Evolutionary conservation across 2,329 filamentous ascomycete species (phyloP), one percentile per base, ranked within the genome.

Genomic region (Aureobasidium pullulans): DNA sequence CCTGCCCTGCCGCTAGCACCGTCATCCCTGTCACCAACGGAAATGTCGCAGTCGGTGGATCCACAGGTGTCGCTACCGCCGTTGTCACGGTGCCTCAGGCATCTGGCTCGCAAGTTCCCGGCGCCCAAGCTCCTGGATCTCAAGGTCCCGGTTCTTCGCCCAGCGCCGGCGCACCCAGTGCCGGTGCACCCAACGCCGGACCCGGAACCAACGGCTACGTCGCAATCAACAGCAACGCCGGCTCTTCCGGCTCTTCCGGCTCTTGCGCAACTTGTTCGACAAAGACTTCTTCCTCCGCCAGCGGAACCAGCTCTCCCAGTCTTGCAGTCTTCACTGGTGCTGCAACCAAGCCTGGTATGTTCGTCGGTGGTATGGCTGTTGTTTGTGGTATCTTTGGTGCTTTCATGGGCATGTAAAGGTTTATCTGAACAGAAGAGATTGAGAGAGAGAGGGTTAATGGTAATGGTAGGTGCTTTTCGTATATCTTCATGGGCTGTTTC

Each of bases 1-100:
- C 31, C 43, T 53, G 60, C 57, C 28, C 60, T 11, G 23, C 59
- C 31, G 50, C 53, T 23, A 23, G 28, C 54, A 58, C 34, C 2
- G 9, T 19, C n/a, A 23, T 34, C 29, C 8, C 43, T 16, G 23
- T 19, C 13, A 23, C 11, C 16, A 40, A 39, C 31, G 50, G 50
- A 23, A 29, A 39, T 13, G 11, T n/a, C 13, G 34, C 16, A 13
- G 19, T 39, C 32, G 34, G 31, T n/a, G 13, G 13, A 5, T 9
- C 34, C 31, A 2, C 29, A 37, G 36, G 34, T 15, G 8, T 19
- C 10, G 13, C 9, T 34, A 46, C 34, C 23, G 11, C 19, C 6
- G 50, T 13, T 23, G 34, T 19, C 40, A 32, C 13, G 3, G 23
- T 10, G 16, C 29, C 46, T 52, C 31, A 49, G 11, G 34, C 19